Base-by-base conservation (phyloP, 1,139 yeast genomes). In the Blastobotrys apis region DNA sequence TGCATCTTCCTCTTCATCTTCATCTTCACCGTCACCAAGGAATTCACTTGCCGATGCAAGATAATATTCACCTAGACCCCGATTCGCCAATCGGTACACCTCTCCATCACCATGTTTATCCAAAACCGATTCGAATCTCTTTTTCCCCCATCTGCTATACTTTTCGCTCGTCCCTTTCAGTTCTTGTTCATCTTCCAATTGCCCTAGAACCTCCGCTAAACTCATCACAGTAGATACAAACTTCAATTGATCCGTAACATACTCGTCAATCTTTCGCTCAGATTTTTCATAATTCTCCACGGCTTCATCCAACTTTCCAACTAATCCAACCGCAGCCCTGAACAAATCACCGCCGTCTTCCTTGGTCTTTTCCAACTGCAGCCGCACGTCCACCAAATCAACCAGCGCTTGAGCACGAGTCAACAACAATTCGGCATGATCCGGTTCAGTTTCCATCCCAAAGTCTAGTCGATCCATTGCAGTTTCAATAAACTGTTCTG, bases 401-500 rank as follows among this genome's bases (percentile, higher is more conserved):
- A 84, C 59, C 22, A 75, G 59, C 9, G 85, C 74, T 49, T 76
- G 73, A 26, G 83, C 71, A 47, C 74, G 72, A 5, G 83, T 76
- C 50, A 82, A 73, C 30, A 67, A 58, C 51, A 84, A 65, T 12
- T 66, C 59, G 3, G 45, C 21, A 19, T 77, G 69, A 2, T 70
- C 68, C 0, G 79, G 73, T 48, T 67, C 72, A 26, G 64, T 58
- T 6, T 71, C 76, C 42, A 81, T 65, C 0, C 95, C 96, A 13
- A 69, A 59, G 3, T 74, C 76, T 16, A 78, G 69, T 51, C 95
- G 74, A 47, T 87, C 96, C 31, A 83, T 51, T 1, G 94, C 84
- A 21, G 84, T 85, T 19, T 74, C 75, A 47, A 84, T 79, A 56
- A 71, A 84, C 44, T 78, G 84, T 17, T 66, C 61, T 3, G 80